Percentiles rank a stretch among this genome's conserved stretches.
Conservation (phyloP, 1,284 basidiomycete species). For the Apiotrichum gracile region DNA sequence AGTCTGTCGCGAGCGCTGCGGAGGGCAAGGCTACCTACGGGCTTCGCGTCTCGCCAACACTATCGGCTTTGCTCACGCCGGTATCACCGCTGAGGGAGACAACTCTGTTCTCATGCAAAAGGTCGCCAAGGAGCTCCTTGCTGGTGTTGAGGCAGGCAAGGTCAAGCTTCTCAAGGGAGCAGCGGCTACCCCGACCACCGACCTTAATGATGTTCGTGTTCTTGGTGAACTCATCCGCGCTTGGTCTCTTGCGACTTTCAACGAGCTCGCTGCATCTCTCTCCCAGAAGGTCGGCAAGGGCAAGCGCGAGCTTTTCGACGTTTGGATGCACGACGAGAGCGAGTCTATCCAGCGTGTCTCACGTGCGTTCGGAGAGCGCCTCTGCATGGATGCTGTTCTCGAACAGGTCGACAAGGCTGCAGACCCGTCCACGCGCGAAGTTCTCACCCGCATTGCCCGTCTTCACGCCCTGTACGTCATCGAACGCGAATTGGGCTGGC, state of each 20-base stretch:
- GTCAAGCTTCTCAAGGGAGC: not conserved
- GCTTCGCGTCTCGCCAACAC: constrained; percentile 1
- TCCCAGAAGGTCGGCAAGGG: constrained; percentile 8
- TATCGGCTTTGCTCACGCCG: constrained; percentile 11
- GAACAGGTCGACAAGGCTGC: not conserved
- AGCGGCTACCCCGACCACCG: not conserved
- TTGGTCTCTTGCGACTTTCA: not conserved
- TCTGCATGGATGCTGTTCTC: constrained; percentile 11
- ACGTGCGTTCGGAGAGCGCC: constrained; percentile 9
- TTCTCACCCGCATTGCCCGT: constrained; percentile 1
- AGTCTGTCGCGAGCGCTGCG: constrained; percentile 14
- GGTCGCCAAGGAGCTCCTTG: constrained; percentile 15
- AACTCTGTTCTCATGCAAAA: constrained; percentile 14
- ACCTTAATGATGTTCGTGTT: not conserved
- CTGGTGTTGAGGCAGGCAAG: constrained; percentile 5
- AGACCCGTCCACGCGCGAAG: not conserved
- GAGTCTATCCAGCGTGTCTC: constrained; percentile 5
- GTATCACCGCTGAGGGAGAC: constrained; percentile 16
- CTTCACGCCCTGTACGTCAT: constrained; percentile 12
- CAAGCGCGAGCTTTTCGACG: constrained; percentile 6
- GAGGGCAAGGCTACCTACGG: constrained; percentile 10
- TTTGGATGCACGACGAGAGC: constrained; percentile 14
- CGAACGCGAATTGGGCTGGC: constrained; percentile 9
- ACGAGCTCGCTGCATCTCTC: constrained; percentile 1
- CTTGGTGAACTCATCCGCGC: constrained; percentile 9